Evolutionary conservation across 768 basidiomycete genomes (phyloP), one percentile per base, ranked within the genome.

Genomic region (Tricholomella constricta): DNA sequence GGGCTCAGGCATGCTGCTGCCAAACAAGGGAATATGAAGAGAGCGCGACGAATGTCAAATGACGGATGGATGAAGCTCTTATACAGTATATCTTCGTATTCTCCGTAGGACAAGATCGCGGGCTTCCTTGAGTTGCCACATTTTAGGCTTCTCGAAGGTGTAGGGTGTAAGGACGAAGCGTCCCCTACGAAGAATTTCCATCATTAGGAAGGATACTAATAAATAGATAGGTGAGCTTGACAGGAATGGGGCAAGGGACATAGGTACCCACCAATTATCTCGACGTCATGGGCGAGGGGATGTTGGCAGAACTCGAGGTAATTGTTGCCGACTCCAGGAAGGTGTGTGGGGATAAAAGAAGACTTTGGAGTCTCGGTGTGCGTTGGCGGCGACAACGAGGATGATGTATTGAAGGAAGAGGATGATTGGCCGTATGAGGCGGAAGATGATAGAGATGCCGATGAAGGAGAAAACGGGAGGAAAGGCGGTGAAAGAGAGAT

Each of bases 131-230:
- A 78, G 65, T 47, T 71, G 74, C 80, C 80, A 82, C 52, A 74
- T 58, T 51, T 73, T 81, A 17, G 78, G 74, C 38, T 75, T 78
- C 47, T 77, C 76, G 35, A 80, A 78, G 4, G 69, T 64, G 52
- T 78, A 83, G 4, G 77, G 72, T 22, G 77, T 75, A 10, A 81
- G 75, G 51, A 61, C 67, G 61, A 85, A 86, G 29, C 82, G 78
- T 36, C 82, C 79, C 42, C 83, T 77, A 25, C 84, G 82, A 14
- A 86, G 64, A 27, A 84, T 80, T 63, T 86, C 84, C 75, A 86
- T 79, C 68, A 86, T 77, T 31, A 86, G 70, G 64, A 85, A 84
- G 12, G 82, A 82, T 7, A 85, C 83, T 83, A 52, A 35, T 29
- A 25, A 8, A 26, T 19, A 12, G 31, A 11, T 4, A 19, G 54